Percentiles rank a stretch among this genome's conserved stretches.
Evolutionary conservation across 139 green algal genomes (phyloP).

Genomic region (Micractinium conductrix): DNA sequence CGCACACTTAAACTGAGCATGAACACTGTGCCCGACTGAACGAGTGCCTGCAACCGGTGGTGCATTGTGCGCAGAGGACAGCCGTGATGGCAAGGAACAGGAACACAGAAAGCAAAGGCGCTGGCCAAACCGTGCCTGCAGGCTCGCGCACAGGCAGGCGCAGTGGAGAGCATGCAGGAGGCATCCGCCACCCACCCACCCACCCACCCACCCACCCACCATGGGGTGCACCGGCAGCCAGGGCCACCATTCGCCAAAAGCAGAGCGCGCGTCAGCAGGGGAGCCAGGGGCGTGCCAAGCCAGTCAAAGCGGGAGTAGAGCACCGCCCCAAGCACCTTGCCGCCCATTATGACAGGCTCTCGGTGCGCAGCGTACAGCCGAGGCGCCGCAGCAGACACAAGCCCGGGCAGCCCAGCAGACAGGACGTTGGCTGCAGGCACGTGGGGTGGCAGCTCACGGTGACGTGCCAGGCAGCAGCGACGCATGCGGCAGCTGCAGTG

Average conservation of each 20-base stretch:
- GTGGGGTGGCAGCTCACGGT: not conserved
- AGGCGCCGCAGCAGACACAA: not conserved
- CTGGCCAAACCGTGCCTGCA: too few relatives aligned
- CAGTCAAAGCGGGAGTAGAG: not conserved
- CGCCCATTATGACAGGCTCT: not conserved
- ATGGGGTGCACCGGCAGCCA: constrained; percentile 4
- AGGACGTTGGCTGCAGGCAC: not conserved
- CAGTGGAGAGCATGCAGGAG: too few relatives aligned
- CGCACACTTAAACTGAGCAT: not conserved
- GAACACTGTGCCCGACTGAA: not conserved
- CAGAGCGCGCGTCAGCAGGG: not conserved
- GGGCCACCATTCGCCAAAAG: not conserved
- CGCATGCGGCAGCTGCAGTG: too few relatives aligned
- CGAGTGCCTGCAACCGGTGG: not conserved
- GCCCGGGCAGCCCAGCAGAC: not conserved
- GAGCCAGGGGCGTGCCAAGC: not conserved
- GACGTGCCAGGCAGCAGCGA: too few relatives aligned
- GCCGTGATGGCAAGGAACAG: too few relatives aligned
- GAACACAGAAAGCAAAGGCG: too few relatives aligned
- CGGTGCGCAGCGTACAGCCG: not conserved
- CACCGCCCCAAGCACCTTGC: not conserved
- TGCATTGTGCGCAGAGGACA: too few relatives aligned
- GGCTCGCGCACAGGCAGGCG: too few relatives aligned
- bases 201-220: too few relatives aligned
- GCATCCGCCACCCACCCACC: too few relatives aligned